Conservation (phyloP, 2,329 filamentous ascomycete genomes). For the Cordyceps cateniannulata region DNA sequence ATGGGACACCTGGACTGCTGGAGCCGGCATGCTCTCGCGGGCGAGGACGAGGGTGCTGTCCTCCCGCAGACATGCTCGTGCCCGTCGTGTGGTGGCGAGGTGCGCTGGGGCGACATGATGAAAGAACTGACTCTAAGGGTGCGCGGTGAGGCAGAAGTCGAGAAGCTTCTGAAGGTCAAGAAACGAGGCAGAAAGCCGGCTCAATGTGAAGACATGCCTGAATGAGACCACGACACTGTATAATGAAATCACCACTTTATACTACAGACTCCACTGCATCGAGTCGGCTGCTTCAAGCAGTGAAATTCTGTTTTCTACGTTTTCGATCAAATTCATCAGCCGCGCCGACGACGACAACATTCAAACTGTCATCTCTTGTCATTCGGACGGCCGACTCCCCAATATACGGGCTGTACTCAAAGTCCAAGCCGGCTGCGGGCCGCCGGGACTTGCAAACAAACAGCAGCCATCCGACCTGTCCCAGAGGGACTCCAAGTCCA, state of each 20-base stretch:
- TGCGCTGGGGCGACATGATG: slow-evolving; percentile 72
- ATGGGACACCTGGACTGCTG: slow-evolving; percentile 57
- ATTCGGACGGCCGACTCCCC: too few species aligned
- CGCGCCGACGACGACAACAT: too few species aligned
- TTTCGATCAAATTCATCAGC: too few species aligned
- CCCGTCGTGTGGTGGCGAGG: slow-evolving; percentile 56
- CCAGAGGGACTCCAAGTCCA: background rate
- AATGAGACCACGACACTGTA: background rate
- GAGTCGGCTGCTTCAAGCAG: too few species aligned
- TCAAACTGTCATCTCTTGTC: too few species aligned
- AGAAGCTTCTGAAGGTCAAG: slow-evolving; percentile 57
- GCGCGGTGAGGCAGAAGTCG: slow-evolving; percentile 63
- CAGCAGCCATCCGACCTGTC: background rate
- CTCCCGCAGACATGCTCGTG: slow-evolving; percentile 66
- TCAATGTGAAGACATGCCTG: background rate
- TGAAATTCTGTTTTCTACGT: too few species aligned
- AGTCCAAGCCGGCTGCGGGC: background rate
- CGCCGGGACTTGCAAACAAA: background rate
- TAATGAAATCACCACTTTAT: background rate
- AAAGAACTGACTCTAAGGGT: slow-evolving; percentile 72
- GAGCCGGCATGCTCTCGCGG: slow-evolving; percentile 43
- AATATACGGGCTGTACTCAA: too few species aligned
- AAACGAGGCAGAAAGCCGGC: slow-evolving; percentile 22
- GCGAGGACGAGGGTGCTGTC: slow-evolving; percentile 36
- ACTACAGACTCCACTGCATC: too few species aligned